These are phyloP conservation scores for Kluyveromyces marxianus DNA, from an alignment of 1,139 yeast genomes.

Conservation along the genomic window DNA sequence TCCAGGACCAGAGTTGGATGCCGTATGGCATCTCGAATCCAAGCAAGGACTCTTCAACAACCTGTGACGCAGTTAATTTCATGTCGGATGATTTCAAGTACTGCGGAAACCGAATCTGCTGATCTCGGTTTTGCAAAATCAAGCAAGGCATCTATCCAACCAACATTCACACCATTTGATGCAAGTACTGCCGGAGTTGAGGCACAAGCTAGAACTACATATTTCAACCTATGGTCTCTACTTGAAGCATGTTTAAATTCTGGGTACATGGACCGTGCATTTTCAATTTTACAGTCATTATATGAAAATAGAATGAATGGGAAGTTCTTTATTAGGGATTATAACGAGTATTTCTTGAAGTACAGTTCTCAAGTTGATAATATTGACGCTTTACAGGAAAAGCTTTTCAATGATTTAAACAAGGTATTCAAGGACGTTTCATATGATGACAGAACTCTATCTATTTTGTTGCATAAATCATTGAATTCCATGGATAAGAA, in stretches of 20 bases:
- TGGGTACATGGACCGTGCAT: constrained; percentile 65
- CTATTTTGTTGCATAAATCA: constrained; percentile 28
- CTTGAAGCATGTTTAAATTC: constrained; percentile 74
- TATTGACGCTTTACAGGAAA: constrained; percentile 18
- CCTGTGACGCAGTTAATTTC: neutral
- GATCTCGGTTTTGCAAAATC: constrained; percentile 18
- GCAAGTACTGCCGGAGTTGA: constrained; percentile 23
- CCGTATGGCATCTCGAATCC: neutral
- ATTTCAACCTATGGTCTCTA: constrained; percentile 63
- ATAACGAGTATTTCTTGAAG: constrained; percentile 43
- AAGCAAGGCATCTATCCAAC: constrained; percentile 14
- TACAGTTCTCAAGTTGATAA: constrained; percentile 33
- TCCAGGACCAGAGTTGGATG: neutral
- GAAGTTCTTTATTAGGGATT: constrained; percentile 32
- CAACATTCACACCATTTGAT: constrained; percentile 23
- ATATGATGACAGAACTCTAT: constrained; percentile 41
- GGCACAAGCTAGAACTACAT: constrained; percentile 48
- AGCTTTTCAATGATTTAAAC: constrained; percentile 29
- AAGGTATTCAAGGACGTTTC: constrained; percentile 30
- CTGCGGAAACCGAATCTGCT: neutral
- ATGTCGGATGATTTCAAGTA: neutral
- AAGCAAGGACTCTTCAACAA: neutral
- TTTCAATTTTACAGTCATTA: constrained; percentile 52
- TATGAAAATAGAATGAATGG: constrained; percentile 37
- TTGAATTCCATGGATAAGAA: constrained; percentile 31